Evolutionary conservation across 768 basidiomycete genomes (phyloP), one percentile per base, ranked within the genome.

Genomic region (Podaxis rugospora): DNA sequence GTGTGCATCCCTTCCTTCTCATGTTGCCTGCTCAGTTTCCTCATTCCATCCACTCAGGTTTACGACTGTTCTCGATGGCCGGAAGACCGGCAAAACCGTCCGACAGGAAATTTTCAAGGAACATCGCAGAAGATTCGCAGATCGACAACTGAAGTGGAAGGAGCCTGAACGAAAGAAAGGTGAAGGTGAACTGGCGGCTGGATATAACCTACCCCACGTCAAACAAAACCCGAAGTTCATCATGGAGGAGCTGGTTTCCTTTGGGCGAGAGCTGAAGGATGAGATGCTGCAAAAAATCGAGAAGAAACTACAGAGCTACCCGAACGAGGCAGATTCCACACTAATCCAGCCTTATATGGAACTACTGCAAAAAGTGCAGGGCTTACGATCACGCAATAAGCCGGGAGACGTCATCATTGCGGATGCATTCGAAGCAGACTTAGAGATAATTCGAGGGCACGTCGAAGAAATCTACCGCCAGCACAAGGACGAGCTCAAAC

Each of bases 21-120:
- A 3, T 16, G n/a, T 28, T 23, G 21, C 54, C 56, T n/a, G 3
- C n/a, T 21, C 2, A 62, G 40, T 39, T 27, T 10, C 35, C 28
- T 28, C 18, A 21, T 36, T 14, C n/a, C 28, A 23, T 44, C 5
- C 40, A 18, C 27, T 3, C 46, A 80, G 80, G 64, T 82, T 80
- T 60, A 78, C 81, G 62, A 79, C 77, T 44, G 74, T 83, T 10
- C 77, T 90, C 1, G 88, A 90, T 65, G 81, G 83, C 0, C 65
- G 80, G 6, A 90, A 90, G 65, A 84, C 83, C 6, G 88, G 88
- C 0, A 74, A 80, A 54, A 73, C 71, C 0, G 75, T 88, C 40
- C 66, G 67, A 5, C 68, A 66, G 0, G 66, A 72, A 0, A 66
- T 75, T 14, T 68, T 75, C n/a, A 60, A 59, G 13, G 59, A 67